Percentiles rank a stretch among this genome's conserved stretches.
Conservation (phyloP, 495 filamentous ascomycete genomes). For the Lophium mytilinum region DNA sequence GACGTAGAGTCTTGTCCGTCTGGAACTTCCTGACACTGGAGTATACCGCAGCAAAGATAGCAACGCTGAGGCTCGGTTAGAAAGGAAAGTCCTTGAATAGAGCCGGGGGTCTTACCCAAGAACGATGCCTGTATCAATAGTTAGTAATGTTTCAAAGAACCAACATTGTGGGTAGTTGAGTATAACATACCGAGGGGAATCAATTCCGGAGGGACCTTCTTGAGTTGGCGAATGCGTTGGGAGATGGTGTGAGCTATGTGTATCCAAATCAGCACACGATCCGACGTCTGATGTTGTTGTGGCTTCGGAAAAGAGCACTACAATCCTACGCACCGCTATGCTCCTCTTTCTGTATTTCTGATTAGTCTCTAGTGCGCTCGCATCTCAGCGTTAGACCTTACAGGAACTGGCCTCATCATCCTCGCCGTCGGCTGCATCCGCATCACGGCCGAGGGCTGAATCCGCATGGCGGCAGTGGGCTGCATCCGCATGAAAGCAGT, state of each 20-base stretch:
- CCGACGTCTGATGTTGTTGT: neutral
- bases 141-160: slow-evolving; percentile 8
- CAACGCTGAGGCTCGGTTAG: slow-evolving; percentile 44
- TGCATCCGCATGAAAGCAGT: slow-evolving; percentile 52
- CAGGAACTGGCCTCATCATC: slow-evolving; percentile 72
- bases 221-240: slow-evolving; percentile 79
- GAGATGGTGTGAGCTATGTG: slow-evolving; percentile 87
- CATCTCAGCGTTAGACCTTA: slow-evolving; percentile 42
- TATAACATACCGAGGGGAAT: slow-evolving; percentile 75
- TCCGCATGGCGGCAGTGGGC: slow-evolving; percentile 32
- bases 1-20: slow-evolving; percentile 85
- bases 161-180: neutral
- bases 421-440: slow-evolving; percentile 51
- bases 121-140: slow-evolving; percentile 60
- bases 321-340: slow-evolving; percentile 33
- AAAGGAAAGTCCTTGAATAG: slow-evolving; percentile 1
- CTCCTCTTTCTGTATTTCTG: slow-evolving; percentile 34
- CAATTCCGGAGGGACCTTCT: slow-evolving; percentile 87
- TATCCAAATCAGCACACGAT: slow-evolving; percentile 5
- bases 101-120: slow-evolving; percentile 50
- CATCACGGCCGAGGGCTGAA: slow-evolving; percentile 19
- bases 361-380: slow-evolving; percentile 16
- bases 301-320: neutral
- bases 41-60: slow-evolving; percentile 66
- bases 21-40: slow-evolving; percentile 71